Percentiles rank a stretch among this genome's conserved stretches.
These are phyloP conservation scores for Xylaria sp. DNA, from an alignment of 2,329 filamentous ascomycete species.

Conservation along the genomic window DNA sequence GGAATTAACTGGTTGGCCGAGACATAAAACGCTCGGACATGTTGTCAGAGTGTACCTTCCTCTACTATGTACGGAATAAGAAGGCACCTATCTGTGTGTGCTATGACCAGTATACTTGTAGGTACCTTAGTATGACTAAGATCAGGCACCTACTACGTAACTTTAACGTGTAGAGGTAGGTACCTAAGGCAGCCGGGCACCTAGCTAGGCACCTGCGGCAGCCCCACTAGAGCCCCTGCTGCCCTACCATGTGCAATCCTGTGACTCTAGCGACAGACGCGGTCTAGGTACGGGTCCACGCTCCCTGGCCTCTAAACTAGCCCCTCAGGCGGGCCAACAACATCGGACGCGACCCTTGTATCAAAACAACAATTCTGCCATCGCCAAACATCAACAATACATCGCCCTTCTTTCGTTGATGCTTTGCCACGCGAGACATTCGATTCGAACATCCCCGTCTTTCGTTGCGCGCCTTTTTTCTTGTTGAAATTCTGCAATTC, in stretches of 20 bases:
- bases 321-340: conserved; percentile 13
- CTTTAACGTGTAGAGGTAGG: too few species aligned
- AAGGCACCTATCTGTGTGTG: too few species aligned
- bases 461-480: neutral
- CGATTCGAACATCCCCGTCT: neutral
- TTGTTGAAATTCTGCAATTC: neutral
- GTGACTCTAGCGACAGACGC: neutral
- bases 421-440: neutral
- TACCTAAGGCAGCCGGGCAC: too few species aligned
- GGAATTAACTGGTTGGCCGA: too few species aligned
- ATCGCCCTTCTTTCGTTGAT: neutral
- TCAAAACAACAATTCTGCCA: conserved; percentile 24
- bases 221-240: neutral
- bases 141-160: too few species aligned
- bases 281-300: too few species aligned
- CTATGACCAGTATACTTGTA: too few species aligned
- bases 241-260: neutral
- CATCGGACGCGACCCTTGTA: conserved; percentile 21
- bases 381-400: conserved; percentile 1
- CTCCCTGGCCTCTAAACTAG: neutral
- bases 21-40: too few species aligned
- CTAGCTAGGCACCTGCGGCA: neutral
- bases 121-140: too few species aligned
- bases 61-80: too few species aligned
- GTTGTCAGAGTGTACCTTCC: too few species aligned